Conservation (phyloP, 768 basidiomycete genomes). For the Cyclocybe aegerita region DNA sequence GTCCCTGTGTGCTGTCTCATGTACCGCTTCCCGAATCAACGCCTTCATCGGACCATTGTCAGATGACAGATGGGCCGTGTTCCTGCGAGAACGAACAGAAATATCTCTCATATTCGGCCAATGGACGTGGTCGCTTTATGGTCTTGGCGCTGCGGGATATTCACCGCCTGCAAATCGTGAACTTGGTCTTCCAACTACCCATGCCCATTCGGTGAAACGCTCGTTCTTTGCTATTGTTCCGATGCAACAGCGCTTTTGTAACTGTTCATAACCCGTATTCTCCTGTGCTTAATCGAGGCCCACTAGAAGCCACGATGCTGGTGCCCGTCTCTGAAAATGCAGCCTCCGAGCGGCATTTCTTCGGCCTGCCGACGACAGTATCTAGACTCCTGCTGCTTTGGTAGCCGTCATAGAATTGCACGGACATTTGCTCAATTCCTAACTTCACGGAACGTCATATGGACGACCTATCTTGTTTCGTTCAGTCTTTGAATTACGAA, state of each 20-base stretch:
- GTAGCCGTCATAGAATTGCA: not conserved
- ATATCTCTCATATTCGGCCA: not conserved
- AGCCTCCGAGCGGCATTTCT: constrained; percentile 1
- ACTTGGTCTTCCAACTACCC: constrained; percentile 8
- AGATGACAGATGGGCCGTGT: constrained; percentile 11
- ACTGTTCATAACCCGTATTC: constrained; percentile 5
- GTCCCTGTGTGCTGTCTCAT: constrained; percentile 5
- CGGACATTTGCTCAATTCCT: constrained; percentile 4
- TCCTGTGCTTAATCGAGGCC: not conserved
- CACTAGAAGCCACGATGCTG: not conserved
- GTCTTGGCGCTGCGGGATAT: constrained; percentile 4
- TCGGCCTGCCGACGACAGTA: not conserved
- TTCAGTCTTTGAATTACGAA: not conserved
- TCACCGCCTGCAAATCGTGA: not conserved
- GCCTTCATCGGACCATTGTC: constrained; percentile 5
- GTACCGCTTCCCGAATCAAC: constrained; percentile 3
- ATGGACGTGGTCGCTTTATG: not conserved
- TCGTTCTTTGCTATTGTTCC: constrained; percentile 3
- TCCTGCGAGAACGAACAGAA: not conserved
- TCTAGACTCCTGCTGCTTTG: not conserved
- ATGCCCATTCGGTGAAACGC: constrained; percentile 15
- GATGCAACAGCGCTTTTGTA: not conserved
- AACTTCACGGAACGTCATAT: constrained; percentile 9
- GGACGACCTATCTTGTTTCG: too few species aligned
- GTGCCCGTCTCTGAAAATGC: not conserved